Evolutionary conservation across 2,329 filamentous ascomycete species (phyloP).

Genomic region (Colletotrichum simmondsii): DNA sequence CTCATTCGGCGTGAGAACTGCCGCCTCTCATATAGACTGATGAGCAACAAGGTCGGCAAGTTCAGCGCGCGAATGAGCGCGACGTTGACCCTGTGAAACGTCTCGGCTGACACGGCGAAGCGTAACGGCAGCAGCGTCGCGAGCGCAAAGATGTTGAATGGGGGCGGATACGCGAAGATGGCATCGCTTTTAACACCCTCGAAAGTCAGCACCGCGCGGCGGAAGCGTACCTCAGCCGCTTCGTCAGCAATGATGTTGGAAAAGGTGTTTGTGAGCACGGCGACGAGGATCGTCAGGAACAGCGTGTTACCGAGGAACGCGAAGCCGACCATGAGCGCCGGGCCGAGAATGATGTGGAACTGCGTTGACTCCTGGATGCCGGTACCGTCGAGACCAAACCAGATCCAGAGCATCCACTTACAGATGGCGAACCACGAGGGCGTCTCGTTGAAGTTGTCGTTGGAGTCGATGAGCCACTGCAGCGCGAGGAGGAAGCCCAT

Average conservation of each 20-base stretch:
- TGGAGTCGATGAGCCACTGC: constrained; percentile 66
- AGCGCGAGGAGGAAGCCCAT: constrained; percentile 77
- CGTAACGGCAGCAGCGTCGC: constrained; percentile 73
- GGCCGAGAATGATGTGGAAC: constrained; percentile 75
- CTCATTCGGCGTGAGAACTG: constrained; percentile 58
- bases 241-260: constrained; percentile 76
- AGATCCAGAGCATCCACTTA: constrained; percentile 85
- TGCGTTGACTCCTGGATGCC: constrained; percentile 62
- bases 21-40: constrained; percentile 70
- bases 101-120: constrained; percentile 67
- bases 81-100: constrained; percentile 80
- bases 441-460: constrained; percentile 40
- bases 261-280: constrained; percentile 79
- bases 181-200: constrained; percentile 80
- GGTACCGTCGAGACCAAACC: constrained; percentile 78
- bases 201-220: constrained; percentile 77
- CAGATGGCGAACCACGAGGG: constrained; percentile 66
- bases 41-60: constrained; percentile 69
- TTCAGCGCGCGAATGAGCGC: constrained; percentile 72
- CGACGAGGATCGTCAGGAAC: constrained; percentile 79
- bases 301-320: constrained; percentile 80
- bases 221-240: constrained; percentile 77
- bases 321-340: constrained; percentile 76
- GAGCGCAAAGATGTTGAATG: constrained; percentile 76
- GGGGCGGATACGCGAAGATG: constrained; percentile 76